Base-by-base conservation (phyloP, 208 protist species). In the Trypanosoma vivax region DNA sequence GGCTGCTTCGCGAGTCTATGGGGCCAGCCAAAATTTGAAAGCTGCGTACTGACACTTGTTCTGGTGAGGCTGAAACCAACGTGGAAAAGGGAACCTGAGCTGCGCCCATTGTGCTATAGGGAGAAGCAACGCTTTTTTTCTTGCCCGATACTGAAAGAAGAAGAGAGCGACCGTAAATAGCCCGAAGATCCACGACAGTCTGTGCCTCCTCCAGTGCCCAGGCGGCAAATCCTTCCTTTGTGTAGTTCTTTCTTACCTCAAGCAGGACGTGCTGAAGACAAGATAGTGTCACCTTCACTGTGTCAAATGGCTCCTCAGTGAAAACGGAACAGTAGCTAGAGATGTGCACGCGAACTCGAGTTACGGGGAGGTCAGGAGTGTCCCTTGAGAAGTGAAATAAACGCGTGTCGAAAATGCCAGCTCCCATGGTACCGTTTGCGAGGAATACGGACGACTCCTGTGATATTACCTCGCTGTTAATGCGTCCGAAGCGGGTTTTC, bases 201-300 rank as follows among this genome's bases (percentile, higher is more conserved):
- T 61, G 70, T 1, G 67, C 72, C 11, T 81, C 77, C 3, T 68
- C 68, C 30, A 72, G 13, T 11, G 67, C 43, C 82, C 82, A 90
- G 33, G 71, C 76, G 19, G 50, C 54, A 47, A 60, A 62, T 25
- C 60, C 60, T 5, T 55, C 33, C 40, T 54, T 31, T 11, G 70
- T 65, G 45, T 54, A 52, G 18, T 63, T 25, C 24, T 64, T 66
- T 58, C 71, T 65, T 9, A 63, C 60, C 33, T 75, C 70, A 5
- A 90, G 57, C 21, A 90, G 39, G 9, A 65, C 53, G 7, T 58
- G 49, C 6, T 61, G 31, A 14, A 73, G 66, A 35, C 64, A 70
- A 9, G 49, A 69, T 21, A 85, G 43, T 5, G 64, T 70, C 4
- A 81, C 66, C 7, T 65, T 66, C 11, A 86, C 50, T 45, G 47